Evolutionary conservation across 176 grass and related monocot genomes (phyloP), one percentile per base, ranked within the genome.

Genomic region (Elymus sibiricus): DNA sequence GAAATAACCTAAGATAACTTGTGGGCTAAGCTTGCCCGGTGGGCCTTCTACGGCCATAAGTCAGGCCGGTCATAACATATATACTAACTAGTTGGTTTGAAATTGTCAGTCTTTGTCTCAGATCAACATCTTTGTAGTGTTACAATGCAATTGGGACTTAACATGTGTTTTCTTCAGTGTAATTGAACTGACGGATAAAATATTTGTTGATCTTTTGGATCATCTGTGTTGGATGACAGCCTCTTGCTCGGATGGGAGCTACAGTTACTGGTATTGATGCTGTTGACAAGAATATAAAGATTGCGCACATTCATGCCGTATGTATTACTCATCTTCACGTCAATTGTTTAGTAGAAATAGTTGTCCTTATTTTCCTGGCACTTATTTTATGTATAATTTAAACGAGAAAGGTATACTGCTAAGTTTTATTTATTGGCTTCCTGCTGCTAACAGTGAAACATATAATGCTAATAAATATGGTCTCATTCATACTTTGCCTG

Each of bases 181-280:
- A 69, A 80, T 37, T 9, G n/a, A 71, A 67, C 64, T 71, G 53
- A 29, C n/a, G 31, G 43, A 40, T 82, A 70, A 17, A 53, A 82
- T 38, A 44, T 8, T 22, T 82, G 21, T 38, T 22, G 37, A 42
- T 13, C 13, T 35, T 3, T 59, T 78, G 51, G 51, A 37, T 59
- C 56, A 5, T 89, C 55, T 9, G 2, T 85, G 46, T 42, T 77
- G 70, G 60, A 70, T 84, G 51, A 11, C 84, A 98, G 96, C 96
- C 96, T 79, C 93, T 98, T 77, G 96, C 93, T 86, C 84, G 92
- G 66, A 88, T 98, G 93, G 96, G 96, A 76, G 93, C 96, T 78
- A 75, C 39, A 80, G 93, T 98, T 73, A 98, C 93, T 77, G 96
- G 88, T 32, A 95, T 98, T 86, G 96, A 98, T 90, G 96, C 93